phyloP scores from a whole-genome alignment of 331 rosid species.

The Dryas integrifolia region DNA sequence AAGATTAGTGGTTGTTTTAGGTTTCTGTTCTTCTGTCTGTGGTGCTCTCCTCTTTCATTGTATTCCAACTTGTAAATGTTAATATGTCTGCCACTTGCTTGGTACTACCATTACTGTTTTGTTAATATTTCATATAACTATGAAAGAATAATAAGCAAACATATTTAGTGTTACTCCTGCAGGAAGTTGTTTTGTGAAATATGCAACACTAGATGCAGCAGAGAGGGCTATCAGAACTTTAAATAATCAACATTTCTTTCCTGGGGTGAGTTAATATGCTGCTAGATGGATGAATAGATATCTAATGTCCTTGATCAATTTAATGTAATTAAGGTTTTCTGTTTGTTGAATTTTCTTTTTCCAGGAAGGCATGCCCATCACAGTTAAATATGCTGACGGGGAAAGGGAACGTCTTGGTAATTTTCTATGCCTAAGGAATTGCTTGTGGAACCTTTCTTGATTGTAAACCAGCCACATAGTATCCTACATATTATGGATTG shows the following conservation, averaged over 20 bases:
- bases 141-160: slow-evolving; percentile 15
- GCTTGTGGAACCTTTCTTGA: slow-evolving; percentile 19
- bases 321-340: slow-evolving; percentile 22
- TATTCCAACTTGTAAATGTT: neutral
- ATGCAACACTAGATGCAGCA: slow-evolving; percentile 64
- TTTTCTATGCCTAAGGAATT: slow-evolving; percentile 16
- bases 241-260: slow-evolving; percentile 63
- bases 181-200: slow-evolving; percentile 92
- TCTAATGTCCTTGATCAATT: slow-evolving; percentile 25
- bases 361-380: slow-evolving; percentile 60
- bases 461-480: neutral
- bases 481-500: neutral
- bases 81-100: neutral
- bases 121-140: slow-evolving; percentile 3
- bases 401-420: slow-evolving; percentile 66
- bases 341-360: slow-evolving; percentile 23
- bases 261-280: slow-evolving; percentile 57
- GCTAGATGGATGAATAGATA: slow-evolving; percentile 12
- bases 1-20: neutral
- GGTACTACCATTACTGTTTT: neutral
- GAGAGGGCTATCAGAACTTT: slow-evolving; percentile 74
- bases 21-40: neutral
- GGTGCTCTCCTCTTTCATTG: neutral
- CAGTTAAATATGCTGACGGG: slow-evolving; percentile 76
- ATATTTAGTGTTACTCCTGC: slow-evolving; percentile 35